These are phyloP conservation scores for Arthroderma sp. DNA, from an alignment of 2,329 filamentous ascomycete genomes.

Conservation along the genomic window DNA sequence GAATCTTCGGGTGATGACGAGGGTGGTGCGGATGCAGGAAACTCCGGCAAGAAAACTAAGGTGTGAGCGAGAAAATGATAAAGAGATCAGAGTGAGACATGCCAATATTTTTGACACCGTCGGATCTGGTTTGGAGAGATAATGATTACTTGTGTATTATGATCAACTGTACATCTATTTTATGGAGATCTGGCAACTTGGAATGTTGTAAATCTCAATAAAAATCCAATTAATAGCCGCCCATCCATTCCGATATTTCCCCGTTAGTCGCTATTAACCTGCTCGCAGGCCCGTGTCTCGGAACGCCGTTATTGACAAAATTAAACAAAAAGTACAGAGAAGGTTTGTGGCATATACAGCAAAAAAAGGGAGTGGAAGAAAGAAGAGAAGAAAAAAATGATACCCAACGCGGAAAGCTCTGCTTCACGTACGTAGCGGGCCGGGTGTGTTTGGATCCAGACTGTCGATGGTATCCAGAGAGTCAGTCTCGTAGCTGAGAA, in stretches of 20 bases:
- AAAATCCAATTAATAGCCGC: too few species aligned
- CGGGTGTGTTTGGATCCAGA: conserved; percentile 12
- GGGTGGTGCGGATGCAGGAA: conserved; percentile 13
- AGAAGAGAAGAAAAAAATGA: background rate
- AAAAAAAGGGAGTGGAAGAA: background rate
- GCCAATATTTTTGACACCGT: too few species aligned
- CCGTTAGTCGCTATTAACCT: too few species aligned
- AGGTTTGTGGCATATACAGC: background rate
- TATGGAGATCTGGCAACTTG: too few species aligned
- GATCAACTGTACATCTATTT: too few species aligned
- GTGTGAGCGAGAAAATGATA: background rate
- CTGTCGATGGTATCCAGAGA: conserved; percentile 19
- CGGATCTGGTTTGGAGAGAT: too few species aligned
- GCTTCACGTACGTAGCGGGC: conserved; percentile 9
- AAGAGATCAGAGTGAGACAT: background rate
- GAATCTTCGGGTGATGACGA: conserved; percentile 16
- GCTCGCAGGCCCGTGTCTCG: too few species aligned
- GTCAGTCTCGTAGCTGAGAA: conserved; percentile 18
- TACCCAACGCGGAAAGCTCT: background rate
- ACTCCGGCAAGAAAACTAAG: conserved; percentile 6
- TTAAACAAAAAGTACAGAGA: too few species aligned
- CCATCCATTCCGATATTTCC: too few species aligned
- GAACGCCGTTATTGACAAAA: too few species aligned
- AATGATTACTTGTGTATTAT: too few species aligned
- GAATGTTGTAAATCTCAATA: too few species aligned